phyloP scores from a whole-genome alignment of 176 grass and related monocot genomes.

The Miscanthus lutarioriparius region DNA sequence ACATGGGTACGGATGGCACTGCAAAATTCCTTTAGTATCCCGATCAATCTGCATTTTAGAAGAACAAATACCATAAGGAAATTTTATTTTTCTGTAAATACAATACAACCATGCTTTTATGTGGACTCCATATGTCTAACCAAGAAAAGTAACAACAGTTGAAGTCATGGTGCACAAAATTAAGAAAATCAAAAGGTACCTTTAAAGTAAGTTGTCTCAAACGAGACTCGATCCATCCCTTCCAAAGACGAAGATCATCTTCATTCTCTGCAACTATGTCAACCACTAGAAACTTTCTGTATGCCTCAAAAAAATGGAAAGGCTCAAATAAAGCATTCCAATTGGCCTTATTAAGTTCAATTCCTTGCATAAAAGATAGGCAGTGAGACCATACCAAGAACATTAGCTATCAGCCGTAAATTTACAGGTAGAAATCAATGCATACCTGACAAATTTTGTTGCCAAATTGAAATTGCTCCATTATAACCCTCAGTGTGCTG shows the following conservation, averaged over 20 bases:
- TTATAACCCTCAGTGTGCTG: constrained; percentile 83
- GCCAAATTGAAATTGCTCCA: constrained; percentile 79
- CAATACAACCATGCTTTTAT: constrained; percentile 6
- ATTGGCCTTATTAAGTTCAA: constrained; percentile 81
- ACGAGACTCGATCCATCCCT: constrained; percentile 92
- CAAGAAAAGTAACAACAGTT: constrained; percentile 6
- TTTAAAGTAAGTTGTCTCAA: constrained; percentile 92
- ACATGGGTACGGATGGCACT: constrained; percentile 91
- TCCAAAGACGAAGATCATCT: constrained; percentile 93
- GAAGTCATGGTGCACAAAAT: neutral
- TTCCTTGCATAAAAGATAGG: constrained; percentile 56
- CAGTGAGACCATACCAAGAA: constrained; percentile 23
- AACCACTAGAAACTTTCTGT: constrained; percentile 85
- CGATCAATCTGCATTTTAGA: constrained; percentile 80
- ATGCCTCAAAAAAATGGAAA: constrained; percentile 82
- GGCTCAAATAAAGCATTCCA: constrained; percentile 85
- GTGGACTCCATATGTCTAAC: constrained; percentile 1
- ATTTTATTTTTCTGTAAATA: neutral
- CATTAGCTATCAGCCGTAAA: constrained; percentile 15
- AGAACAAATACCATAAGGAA: constrained; percentile 24
- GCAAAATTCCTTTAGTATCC: constrained; percentile 80
- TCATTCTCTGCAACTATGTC: constrained; percentile 76
- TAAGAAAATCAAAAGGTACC: constrained; percentile 37
- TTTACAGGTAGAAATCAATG: constrained; percentile 24
- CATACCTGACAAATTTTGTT: constrained; percentile 85